phyloP scores from a whole-genome alignment of 495 filamentous ascomycete species.

The Ascodesmis nigricans region DNA sequence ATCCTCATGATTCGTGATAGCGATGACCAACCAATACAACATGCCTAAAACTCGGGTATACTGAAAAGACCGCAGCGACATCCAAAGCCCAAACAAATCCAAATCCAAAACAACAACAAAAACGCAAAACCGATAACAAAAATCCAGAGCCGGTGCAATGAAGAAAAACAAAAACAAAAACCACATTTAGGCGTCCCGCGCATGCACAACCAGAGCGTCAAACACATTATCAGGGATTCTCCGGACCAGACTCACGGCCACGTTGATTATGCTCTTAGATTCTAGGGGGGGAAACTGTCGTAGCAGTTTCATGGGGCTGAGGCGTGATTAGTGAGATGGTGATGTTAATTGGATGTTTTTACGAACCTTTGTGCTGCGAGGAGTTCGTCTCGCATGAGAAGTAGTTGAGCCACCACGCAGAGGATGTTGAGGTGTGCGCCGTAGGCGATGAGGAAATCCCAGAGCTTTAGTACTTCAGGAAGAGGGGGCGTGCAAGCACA shows the following conservation, averaged over 20 bases:
- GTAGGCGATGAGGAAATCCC: constrained; percentile 96
- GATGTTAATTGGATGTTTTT: background rate
- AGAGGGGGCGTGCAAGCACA: constrained; percentile 94
- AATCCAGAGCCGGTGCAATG: too few species aligned
- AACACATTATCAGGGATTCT: constrained; percentile 82
- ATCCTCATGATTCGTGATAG: too few species aligned
- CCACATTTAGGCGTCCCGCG: too few species aligned
- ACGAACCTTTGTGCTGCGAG: constrained; percentile 60
- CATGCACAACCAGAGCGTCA: constrained; percentile 67
- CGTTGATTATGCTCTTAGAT: constrained; percentile 54
- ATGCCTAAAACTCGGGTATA: too few species aligned
- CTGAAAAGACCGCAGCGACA: too few species aligned
- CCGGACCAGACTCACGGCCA: constrained; percentile 55
- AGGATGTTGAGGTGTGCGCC: constrained; percentile 85
- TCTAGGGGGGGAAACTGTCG: constrained; percentile 73
- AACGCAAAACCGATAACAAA: too few species aligned
- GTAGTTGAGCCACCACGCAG: constrained; percentile 90
- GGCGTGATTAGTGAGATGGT: constrained; percentile 9
- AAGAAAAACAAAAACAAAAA: too few species aligned
- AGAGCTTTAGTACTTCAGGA: constrained; percentile 82
- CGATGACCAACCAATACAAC: too few species aligned
- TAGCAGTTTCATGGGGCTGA: constrained; percentile 73
- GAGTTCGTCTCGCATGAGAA: constrained; percentile 66
- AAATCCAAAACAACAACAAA: too few species aligned
- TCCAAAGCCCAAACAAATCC: too few species aligned